Conservation (phyloP, 139 green algal species). For the Chlamydomonas schloesseri region DNA sequence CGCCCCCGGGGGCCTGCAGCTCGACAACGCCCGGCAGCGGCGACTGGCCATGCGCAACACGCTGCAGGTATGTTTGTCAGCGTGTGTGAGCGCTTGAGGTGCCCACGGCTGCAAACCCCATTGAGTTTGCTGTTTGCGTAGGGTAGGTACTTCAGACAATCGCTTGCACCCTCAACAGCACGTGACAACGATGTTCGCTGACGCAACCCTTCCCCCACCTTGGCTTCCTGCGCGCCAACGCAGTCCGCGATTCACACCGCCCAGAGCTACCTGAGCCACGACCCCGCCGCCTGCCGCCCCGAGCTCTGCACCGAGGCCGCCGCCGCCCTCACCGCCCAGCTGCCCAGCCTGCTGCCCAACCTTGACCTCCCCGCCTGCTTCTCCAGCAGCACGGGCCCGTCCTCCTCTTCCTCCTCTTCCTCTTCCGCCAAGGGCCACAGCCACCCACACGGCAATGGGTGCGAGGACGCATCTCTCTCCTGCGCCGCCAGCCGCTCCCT, state of each 20-base stretch:
- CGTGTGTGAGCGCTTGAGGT: too few relatives aligned
- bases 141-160: too few relatives aligned
- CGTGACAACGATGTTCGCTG: too few relatives aligned
- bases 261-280: background rate
- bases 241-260: background rate
- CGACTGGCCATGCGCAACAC: constrained; percentile 18
- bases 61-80: constrained; percentile 28
- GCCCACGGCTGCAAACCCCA: too few relatives aligned
- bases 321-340: background rate
- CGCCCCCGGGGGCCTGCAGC: background rate
- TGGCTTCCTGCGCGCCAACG: too few relatives aligned
- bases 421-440: background rate
- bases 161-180: too few relatives aligned
- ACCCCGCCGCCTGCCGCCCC: constrained; percentile 15
- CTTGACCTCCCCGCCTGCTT: background rate
- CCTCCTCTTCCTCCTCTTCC: background rate
- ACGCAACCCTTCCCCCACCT: too few relatives aligned
- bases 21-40: background rate
- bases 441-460: too few relatives aligned
- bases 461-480: background rate
- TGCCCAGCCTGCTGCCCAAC: constrained; percentile 5
- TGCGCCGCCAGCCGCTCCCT: constrained; percentile 34
- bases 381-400: background rate
- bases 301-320: background rate
- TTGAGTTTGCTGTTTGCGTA: too few relatives aligned